Evolutionary conservation across 306 rosid genomes (phyloP).

Genomic region (Sechiopsis laciniata): DNA sequence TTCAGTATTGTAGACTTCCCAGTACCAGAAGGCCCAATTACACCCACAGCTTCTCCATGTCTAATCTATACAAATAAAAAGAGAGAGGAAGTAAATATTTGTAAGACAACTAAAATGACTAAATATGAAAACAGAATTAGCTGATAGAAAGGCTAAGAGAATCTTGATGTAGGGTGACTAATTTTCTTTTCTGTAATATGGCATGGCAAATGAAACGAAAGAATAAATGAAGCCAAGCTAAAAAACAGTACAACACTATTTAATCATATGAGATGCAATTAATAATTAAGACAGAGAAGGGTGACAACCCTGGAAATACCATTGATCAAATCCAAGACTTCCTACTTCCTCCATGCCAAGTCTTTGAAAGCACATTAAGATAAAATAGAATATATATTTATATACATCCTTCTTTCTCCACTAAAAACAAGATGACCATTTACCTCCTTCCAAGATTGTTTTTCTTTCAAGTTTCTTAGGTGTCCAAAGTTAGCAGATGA

Average conservation of each 20-base stretch:
- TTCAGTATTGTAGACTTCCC: conserved; percentile 89
- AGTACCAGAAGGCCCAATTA: conserved; percentile 98
- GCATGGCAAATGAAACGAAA: background rate
- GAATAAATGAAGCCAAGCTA: background rate
- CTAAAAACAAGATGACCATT: background rate
- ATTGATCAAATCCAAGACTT: background rate
- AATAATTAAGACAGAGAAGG: background rate
- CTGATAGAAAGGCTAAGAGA: background rate
- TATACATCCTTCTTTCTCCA: background rate
- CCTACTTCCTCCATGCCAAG: background rate
- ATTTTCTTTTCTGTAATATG: background rate
- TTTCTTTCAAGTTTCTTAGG: background rate
- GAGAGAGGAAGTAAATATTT: background rate
- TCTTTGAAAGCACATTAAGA: background rate
- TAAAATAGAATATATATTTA: background rate
- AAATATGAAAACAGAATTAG: background rate
- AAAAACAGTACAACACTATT: background rate
- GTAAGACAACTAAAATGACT: conserved; percentile 10
- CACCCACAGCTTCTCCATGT: conserved; percentile 97
- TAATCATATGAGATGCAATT: background rate
- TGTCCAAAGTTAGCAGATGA: background rate
- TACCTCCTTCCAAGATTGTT: background rate
- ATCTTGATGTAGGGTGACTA: background rate
- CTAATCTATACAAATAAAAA: conserved; percentile 54
- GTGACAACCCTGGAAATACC: background rate